Conservation (phyloP, 768 basidiomycete genomes). For the Rubroboletus satanas region DNA sequence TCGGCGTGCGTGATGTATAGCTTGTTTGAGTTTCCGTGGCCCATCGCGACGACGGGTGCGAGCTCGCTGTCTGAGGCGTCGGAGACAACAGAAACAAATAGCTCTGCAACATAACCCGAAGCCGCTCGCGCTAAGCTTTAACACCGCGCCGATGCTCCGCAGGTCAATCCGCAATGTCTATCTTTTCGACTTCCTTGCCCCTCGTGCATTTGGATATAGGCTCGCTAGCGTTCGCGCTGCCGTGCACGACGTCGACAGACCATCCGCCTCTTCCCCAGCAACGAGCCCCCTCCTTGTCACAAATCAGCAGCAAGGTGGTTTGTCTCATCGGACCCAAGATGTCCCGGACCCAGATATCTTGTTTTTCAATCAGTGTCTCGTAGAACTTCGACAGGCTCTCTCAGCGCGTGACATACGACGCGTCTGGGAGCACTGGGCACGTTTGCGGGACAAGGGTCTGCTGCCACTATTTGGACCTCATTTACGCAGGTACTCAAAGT, state of each 20-base stretch:
- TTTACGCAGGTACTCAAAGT: slow-evolving; percentile 37
- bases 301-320: slow-evolving; percentile 4
- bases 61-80: neutral
- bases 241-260: slow-evolving; percentile 4
- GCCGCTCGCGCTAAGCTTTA: neutral
- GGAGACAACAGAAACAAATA: slow-evolving; percentile 4
- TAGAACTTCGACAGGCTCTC: slow-evolving; percentile 38
- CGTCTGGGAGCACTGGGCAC: slow-evolving; percentile 38
- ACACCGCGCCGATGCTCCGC: slow-evolving; percentile 22
- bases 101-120: neutral
- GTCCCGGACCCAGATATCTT: slow-evolving; percentile 31
- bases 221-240: slow-evolving; percentile 14
- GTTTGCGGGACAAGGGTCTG: slow-evolving; percentile 41
- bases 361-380: slow-evolving; percentile 35
- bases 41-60: slow-evolving; percentile 42
- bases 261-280: neutral
- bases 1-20: slow-evolving; percentile 88
- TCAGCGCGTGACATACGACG: slow-evolving; percentile 31
- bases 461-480: slow-evolving; percentile 46
- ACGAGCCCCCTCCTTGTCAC: neutral
- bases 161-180: slow-evolving; percentile 21
- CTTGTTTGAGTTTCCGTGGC: slow-evolving; percentile 83
- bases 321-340: slow-evolving; percentile 6
- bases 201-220: slow-evolving; percentile 29
- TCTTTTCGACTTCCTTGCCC: slow-evolving; percentile 44